Evolutionary conservation across 306 rosid species (phyloP), one percentile per base, ranked within the genome.

Genomic region (Heteromeles arbutifolia): DNA sequence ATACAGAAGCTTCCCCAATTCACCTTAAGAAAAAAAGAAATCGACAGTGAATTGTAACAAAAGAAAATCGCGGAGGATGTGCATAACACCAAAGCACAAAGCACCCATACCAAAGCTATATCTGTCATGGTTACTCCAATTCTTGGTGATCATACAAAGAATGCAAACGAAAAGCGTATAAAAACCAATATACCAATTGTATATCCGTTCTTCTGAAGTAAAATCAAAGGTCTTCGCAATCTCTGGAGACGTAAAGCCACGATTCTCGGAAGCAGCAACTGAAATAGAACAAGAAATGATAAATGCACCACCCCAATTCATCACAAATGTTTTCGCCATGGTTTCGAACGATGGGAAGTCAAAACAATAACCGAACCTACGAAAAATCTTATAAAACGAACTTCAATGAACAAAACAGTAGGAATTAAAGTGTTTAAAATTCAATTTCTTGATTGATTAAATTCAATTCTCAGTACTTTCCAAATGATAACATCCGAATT

Each of bases 141-240:
- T 57, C 24, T 10, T 57, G 29, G 28, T 11, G 14, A 22, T 22
- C 8, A 19, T 10, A 1, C 11, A 53, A 19, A 21, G 59, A 18
- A 53, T 53, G 24, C 4, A 53, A 6, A 53, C 1, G 39, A 37
- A 44, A 54, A 19, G 56, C 22, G 9, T 52, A 28, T 15, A 26
- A 50, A 28, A 31, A 66, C 39, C 2, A 45, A 14, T 45, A 45
- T 82, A 94, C 98, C 98, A 94, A 69, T 83, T 91, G 79, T 94
- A 94, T 74, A 94, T 94, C 25, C 96, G 92, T 66, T 94, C 96
- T 78, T 94, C 98, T 0, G 88, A 74, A 21, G 94, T 63, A 72
- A 94, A 91, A 73, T 94, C 98, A 67, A 94, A 94, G 74, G 91
- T 45, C 70, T 94, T 94, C 32, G 97, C 85, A 6, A 80, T 69